These are phyloP conservation scores for Cyclostephanos tholiformis DNA, from an alignment of 108 stramenopile genomes.

Conservation along the genomic window DNA sequence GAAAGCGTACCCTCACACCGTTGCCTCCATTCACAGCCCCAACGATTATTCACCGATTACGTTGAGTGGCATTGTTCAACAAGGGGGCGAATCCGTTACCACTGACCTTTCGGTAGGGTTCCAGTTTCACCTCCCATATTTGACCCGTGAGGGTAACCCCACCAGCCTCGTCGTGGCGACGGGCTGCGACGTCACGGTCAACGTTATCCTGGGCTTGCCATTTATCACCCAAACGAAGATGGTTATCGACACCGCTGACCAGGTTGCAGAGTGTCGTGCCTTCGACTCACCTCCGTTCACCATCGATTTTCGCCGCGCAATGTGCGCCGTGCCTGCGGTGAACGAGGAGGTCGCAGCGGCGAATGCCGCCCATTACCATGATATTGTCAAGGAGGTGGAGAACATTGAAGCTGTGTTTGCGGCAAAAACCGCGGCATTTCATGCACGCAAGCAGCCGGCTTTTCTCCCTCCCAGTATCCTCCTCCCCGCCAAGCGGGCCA, in stretches of 20 bases:
- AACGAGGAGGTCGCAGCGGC: neutral
- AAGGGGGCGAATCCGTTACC: neutral
- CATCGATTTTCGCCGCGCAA: neutral
- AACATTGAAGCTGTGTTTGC: neutral
- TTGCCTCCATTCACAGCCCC: neutral
- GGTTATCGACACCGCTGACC: slow-evolving; percentile 10
- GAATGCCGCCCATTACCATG: neutral
- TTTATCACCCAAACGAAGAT: slow-evolving; percentile 6
- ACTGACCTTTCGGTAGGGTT: slow-evolving; percentile 8
- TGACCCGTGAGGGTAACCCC: too few species aligned
- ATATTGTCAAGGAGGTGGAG: neutral
- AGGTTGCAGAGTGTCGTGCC: neutral
- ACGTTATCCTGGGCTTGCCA: slow-evolving; percentile 5
- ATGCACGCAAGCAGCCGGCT: too few species aligned
- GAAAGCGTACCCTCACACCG: neutral
- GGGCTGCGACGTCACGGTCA: slow-evolving; percentile 8
- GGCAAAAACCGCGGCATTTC: too few species aligned
- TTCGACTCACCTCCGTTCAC: slow-evolving; percentile 2
- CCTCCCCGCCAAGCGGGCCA: neutral
- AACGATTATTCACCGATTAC: neutral
- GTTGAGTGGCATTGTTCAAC: slow-evolving; percentile 6
- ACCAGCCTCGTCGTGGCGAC: too few species aligned
- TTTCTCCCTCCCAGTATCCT: neutral
- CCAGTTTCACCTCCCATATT: slow-evolving; percentile 10
- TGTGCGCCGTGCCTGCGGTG: neutral